Percentiles rank a stretch among this genome's conserved stretches.
These are phyloP conservation scores for Casaregolazyma lundiana DNA, from an alignment of 1,139 yeast species.

Conservation along the genomic window DNA sequence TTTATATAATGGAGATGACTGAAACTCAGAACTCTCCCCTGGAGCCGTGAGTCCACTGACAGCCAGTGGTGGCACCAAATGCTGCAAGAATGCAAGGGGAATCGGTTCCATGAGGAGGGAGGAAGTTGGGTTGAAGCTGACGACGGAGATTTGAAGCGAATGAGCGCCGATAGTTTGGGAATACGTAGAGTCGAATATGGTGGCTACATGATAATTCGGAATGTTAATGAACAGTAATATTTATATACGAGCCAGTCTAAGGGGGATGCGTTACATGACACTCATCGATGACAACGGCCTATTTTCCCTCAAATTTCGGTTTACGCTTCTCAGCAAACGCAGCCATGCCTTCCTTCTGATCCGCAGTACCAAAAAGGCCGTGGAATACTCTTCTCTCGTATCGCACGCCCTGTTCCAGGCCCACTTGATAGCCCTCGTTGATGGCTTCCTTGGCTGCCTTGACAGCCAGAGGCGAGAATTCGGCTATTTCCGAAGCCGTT, in stretches of 20 bases:
- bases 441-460: conserved; percentile 46
- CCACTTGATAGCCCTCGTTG: conserved; percentile 37
- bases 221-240: too few species aligned
- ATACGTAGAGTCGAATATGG: too few species aligned
- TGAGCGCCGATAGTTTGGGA: too few species aligned
- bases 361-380: conserved; percentile 41
- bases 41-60: conserved; percentile 26
- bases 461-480: conserved; percentile 41
- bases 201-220: too few species aligned
- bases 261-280: too few species aligned
- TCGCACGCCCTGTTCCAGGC: conserved; percentile 39
- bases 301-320: conserved; percentile 37
- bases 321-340: conserved; percentile 47
- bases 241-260: too few species aligned
- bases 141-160: too few species aligned
- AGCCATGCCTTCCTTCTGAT: conserved; percentile 49
- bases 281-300: too few species aligned
- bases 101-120: conserved; percentile 18
- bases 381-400: conserved; percentile 44
- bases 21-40: not conserved
- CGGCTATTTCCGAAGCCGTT: conserved; percentile 41
- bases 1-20: not conserved
- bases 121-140: not conserved
- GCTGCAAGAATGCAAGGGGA: conserved; percentile 24
- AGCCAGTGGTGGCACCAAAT: conserved; percentile 26